Evolutionary conservation across 345 rosid genomes (phyloP).

Genomic region (Erysimum cheiranthoides): DNA sequence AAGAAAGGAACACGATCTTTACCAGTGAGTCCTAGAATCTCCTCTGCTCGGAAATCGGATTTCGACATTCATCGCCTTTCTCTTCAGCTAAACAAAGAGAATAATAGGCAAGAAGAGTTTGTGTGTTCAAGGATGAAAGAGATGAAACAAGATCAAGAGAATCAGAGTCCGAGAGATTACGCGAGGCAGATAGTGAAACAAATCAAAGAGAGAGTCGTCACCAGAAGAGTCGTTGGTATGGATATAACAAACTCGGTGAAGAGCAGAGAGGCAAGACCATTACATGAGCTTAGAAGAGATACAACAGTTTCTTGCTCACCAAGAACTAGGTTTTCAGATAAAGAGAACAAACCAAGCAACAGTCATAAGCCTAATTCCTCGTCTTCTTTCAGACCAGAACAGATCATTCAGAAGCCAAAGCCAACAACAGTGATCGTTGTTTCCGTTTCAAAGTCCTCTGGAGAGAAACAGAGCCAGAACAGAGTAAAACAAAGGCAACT

Average conservation of each 20-base stretch:
- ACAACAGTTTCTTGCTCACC: slow-evolving; percentile 58
- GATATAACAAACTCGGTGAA: slow-evolving; percentile 76
- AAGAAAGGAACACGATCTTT: slow-evolving; percentile 53
- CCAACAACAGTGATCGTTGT: slow-evolving; percentile 28
- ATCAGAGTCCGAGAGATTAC: slow-evolving; percentile 57
- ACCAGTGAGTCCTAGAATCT: slow-evolving; percentile 82
- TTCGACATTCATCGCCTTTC: slow-evolving; percentile 70
- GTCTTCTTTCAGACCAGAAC: slow-evolving; percentile 37
- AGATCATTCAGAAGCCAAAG: slow-evolving; percentile 34
- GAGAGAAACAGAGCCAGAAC: slow-evolving; percentile 43
- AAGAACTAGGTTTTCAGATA: slow-evolving; percentile 58
- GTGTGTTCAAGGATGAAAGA: slow-evolving; percentile 47
- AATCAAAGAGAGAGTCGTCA: slow-evolving; percentile 63
- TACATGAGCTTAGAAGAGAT: slow-evolving; percentile 42
- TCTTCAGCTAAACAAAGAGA: slow-evolving; percentile 68
- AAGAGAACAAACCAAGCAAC: slow-evolving; percentile 46
- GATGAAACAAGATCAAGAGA: slow-evolving; percentile 51
- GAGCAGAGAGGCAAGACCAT: slow-evolving; percentile 44
- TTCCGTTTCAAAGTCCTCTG: slow-evolving; percentile 24
- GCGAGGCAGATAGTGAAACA: slow-evolving; percentile 76
- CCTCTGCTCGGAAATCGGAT: slow-evolving; percentile 74
- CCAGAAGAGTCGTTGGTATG: slow-evolving; percentile 65
- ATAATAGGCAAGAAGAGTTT: slow-evolving; percentile 45
- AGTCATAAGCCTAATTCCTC: neutral
- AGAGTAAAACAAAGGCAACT: slow-evolving; percentile 31